Conservation (phyloP, 495 filamentous ascomycete genomes). For the Podospora pseudopauciseta region DNA sequence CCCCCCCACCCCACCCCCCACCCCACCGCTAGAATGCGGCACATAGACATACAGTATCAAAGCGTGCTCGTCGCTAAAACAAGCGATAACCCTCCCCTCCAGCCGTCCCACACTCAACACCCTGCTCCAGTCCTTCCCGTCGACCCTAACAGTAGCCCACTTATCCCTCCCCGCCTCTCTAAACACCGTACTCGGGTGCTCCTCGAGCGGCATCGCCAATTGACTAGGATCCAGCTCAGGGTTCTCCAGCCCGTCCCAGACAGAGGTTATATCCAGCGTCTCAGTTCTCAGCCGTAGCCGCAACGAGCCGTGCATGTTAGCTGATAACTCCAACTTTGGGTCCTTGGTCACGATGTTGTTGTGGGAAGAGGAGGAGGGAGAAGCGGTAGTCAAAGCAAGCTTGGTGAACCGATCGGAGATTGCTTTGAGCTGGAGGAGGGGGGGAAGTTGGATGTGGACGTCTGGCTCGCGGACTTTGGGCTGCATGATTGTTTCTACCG, state of each 20-base stretch:
- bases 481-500: conserved; percentile 82
- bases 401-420: conserved; percentile 94
- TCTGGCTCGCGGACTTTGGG: conserved; percentile 88
- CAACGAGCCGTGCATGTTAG: conserved; percentile 88
- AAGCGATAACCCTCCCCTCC: conserved; percentile 88
- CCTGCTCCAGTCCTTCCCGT: conserved; percentile 86
- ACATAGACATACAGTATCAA: conserved; percentile 92
- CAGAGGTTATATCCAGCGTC: conserved; percentile 70
- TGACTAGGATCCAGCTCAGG: conserved; percentile 75
- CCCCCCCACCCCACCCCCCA: conserved; percentile 61
- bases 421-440: conserved; percentile 76
- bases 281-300: conserved; percentile 73
- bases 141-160: conserved; percentile 84
- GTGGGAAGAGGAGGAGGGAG: conserved; percentile 16
- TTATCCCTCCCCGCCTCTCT: conserved; percentile 56
- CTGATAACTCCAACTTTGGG: conserved; percentile 74
- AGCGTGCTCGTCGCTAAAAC: conserved; percentile 73
- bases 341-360: conserved; percentile 23
- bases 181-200: conserved; percentile 73
- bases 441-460: conserved; percentile 86
- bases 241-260: conserved; percentile 79
- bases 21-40: conserved; percentile 41
- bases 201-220: conserved; percentile 59
- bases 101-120: conserved; percentile 86
- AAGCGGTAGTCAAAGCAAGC: conserved; percentile 49